Base-by-base conservation (phyloP, 257 asterid genomes). In the Rubia yunnanensis region DNA sequence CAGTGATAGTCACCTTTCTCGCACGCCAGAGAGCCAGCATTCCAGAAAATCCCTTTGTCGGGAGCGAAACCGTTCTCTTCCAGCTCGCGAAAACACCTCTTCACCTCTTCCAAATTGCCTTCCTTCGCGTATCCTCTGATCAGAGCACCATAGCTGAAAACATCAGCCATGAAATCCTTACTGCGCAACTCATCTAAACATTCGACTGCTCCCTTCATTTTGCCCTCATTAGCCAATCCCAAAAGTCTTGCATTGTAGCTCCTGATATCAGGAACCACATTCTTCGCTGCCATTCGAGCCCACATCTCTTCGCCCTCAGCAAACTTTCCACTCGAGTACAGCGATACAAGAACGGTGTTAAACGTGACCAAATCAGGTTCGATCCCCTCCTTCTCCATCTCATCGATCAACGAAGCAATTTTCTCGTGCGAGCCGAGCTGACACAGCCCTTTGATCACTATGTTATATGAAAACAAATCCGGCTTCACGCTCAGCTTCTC, bases 231-330 rank as follows among this genome's bases (percentile, higher is more conserved):
- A 53, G 72, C 75, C 69, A 80, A 61, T 39, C 85, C 83, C 48
- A 67, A 31, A 38, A 82, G 64, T 69, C 76, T 63, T 3, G 79
- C 73, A 31, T 80, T 83, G 63, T 76, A 80, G 48, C 75, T 73
- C 57, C 79, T 69, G 15, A 73, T 50, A 71, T 77, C 64, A 7
- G 85, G 83, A 9, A 31, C 32, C n/a, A 83, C 49, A 36, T 64
- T 63, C 60, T 68, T 68, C n/a, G 50, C 58, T 27, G 66, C 53
- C 82, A 83, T 68, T 60, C 20, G 54, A 5, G 46, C 63, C 88
- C 88, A 83, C 44, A 70, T 18, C 49, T 75, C 80, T 57, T 83
- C 85, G 4, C 73, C 88, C 24, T 73, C 82, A 10, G 49, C 73
- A 61, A 78, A 83, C 69, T 61, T 80, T 24, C 63, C 65, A 26